Evolutionary conservation across 495 filamentous ascomycete genomes (phyloP), one percentile per base, ranked within the genome.

Genomic region (Penicillium mononematosum): DNA sequence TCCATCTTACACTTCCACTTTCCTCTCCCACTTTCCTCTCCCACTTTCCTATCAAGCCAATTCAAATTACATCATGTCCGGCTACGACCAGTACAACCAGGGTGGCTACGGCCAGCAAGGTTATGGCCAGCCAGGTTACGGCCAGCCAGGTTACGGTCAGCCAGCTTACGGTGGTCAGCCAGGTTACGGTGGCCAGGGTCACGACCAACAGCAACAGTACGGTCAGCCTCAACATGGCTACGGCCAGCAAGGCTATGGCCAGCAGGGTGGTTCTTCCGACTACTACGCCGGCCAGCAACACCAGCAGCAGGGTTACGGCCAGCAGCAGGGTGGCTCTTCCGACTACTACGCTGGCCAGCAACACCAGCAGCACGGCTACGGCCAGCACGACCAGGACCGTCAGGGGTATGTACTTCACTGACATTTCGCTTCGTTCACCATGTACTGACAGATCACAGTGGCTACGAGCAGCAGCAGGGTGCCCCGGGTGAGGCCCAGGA

Each of bases 81-180:
- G 71, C 49, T 71, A 78, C 71, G 63, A 73, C 47, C 66, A 75
- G n/a, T 68, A 76, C 66, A 70, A 74, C 66, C 69, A 76, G 46
- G 58, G 49, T 27, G 44, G 62, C 58, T 67, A 73, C 62, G 56
- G 57, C 58, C 64, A 75, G 52, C 63, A 72, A 60, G 62, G 64
- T 6, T 36, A 36, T 16, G 34, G 34, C 65, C 69, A 75, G 41
- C 55, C 8, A 25, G 44, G 62, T 56, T 69, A 73, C 61, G 56
- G 57, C 58, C 64, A 75, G 52, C 63, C 67, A 61, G 62, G 64
- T 12, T 62, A 62, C 49, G 48, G 50, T 44, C 41, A 60, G 48
- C 56, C 59, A 36, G 50, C 45, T n/a, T 59, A 58, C 32, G 34
- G 52, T 19, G 24, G 31, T 12, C 55, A 51, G 7, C 58, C 58